Percentiles rank a stretch among this genome's conserved stretches.
Evolutionary conservation across 2,329 filamentous ascomycete species (phyloP).

Genomic region (Gremmenia infestans): DNA sequence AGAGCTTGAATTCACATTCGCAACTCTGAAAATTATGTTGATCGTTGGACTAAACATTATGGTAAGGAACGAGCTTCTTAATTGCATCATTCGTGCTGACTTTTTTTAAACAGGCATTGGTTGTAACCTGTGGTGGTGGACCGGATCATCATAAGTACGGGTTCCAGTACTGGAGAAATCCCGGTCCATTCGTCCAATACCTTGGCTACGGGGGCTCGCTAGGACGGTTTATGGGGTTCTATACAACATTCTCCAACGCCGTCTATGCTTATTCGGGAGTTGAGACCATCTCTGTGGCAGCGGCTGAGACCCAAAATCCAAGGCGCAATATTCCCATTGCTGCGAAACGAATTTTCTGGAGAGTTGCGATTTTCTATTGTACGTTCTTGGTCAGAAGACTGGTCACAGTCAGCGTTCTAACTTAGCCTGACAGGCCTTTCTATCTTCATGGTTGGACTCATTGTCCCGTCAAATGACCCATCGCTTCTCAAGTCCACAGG

Average conservation of each 20-base stretch:
- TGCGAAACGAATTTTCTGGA: conserved; percentile 45
- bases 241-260: conserved; percentile 40
- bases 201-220: conserved; percentile 56
- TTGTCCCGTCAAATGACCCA: conserved; percentile 50
- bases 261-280: conserved; percentile 45
- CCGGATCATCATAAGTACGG: conserved; percentile 55
- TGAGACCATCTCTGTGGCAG: conserved; percentile 50
- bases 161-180: conserved; percentile 65
- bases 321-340: conserved; percentile 51
- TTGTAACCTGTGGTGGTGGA: conserved; percentile 59
- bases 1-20: conserved; percentile 53
- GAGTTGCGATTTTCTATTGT: conserved; percentile 49
- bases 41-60: conserved; percentile 60
- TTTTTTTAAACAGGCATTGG: conserved; percentile 35
- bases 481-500: conserved; percentile 36
- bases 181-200: conserved; percentile 63
- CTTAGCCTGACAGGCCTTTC: conserved; percentile 27
- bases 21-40: conserved; percentile 53
- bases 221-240: conserved; percentile 53
- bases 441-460: conserved; percentile 45
- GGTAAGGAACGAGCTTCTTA: conserved; percentile 29
- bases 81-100: not conserved
- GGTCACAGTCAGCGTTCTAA: not conserved
- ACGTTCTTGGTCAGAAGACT: not conserved
- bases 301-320: conserved; percentile 50